A percentile compares a stretch with the other conserved stretches of the same genome.
Conservation (phyloP, 75 land plant species). For the Isoetes taiwanensis region DNA sequence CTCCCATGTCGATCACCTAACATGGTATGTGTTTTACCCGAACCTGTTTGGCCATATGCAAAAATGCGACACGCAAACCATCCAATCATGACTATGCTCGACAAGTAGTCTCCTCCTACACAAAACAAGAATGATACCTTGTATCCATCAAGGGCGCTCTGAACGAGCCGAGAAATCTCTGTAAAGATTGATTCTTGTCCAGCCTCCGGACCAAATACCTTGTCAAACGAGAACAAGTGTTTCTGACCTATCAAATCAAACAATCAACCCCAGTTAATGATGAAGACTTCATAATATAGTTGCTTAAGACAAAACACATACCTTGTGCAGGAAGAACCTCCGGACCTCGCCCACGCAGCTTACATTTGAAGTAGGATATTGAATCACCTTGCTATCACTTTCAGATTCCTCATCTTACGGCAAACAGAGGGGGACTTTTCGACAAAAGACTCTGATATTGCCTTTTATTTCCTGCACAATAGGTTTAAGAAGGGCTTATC, state of each 20-base stretch:
- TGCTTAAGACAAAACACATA: background rate
- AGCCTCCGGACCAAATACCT: conserved; percentile 5
- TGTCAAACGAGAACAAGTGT: background rate
- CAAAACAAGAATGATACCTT: background rate
- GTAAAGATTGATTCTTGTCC: background rate
- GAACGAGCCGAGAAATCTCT: conserved; percentile 1
- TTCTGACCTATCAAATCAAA: background rate
- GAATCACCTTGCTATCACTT: background rate
- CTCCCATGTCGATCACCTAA: background rate
- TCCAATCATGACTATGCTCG: no score
- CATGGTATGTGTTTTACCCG: conserved; percentile 6
- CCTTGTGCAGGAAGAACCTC: conserved; percentile 4
- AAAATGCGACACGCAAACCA: background rate
- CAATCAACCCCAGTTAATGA: background rate
- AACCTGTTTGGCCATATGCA: conserved; percentile 6
- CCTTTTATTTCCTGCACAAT: conserved; percentile 2
- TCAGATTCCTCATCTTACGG: background rate
- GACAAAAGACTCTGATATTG: background rate
- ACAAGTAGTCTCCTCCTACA: no score
- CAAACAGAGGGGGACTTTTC: background rate
- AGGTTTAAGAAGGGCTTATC: no score
- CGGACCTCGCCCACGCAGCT: background rate
- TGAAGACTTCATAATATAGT: background rate
- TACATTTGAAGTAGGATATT: background rate
- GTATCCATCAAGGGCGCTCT: conserved; percentile 6